Base-by-base conservation (phyloP, 768 basidiomycete species). In the Lactarius psammicola region DNA sequence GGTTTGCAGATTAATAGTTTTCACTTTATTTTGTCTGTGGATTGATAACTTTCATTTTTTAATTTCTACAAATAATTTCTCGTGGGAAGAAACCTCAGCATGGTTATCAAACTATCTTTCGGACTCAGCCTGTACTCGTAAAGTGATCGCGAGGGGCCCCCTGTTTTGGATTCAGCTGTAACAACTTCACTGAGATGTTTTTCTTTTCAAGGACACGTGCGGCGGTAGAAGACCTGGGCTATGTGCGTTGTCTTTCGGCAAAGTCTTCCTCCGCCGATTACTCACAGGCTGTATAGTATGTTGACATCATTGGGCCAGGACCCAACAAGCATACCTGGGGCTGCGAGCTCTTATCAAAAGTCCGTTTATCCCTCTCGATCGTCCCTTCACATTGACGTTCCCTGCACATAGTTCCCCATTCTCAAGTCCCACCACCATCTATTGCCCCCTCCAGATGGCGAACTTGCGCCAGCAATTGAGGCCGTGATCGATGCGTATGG, bases 291-390 rank as follows among this genome's bases (percentile, higher is more conserved):
- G 17, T 11, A 10, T 68, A 94, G 91, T 86, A 94, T 72, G 89
- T 93, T 5, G 94, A 96, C 72, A 79, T n/a, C n/a, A n/a, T 94
- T 17, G 94, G 94, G 2, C 94, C 94, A 4, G 92, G 92, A 46
- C 92, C 93, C 2, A 90, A 92, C 72, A 79, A 86, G 59, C 93
- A 95, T 72, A 95, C 94, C 0, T 95, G 94, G 94, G 94, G 94
- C 56, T 89, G 89, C 31, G 86, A 81, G 6, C 78, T 95, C 2
- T 77, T 95, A 2, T 92, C 91, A 4, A 94, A 94, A 80, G 90
- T 84, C 68, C 44, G 72, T 64, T 46, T n/a, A 28, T 36, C 42
- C 23, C 17, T 28, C 31, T 36, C 26, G 26, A 34, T 6, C 13
- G 20, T 49, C 30, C 7, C 68, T 42, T 31, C 5, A 15, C 40